Evolutionary conservation across 2,329 filamentous ascomycete species (phyloP).

Genomic region (Pyricularia pennisetigena): DNA sequence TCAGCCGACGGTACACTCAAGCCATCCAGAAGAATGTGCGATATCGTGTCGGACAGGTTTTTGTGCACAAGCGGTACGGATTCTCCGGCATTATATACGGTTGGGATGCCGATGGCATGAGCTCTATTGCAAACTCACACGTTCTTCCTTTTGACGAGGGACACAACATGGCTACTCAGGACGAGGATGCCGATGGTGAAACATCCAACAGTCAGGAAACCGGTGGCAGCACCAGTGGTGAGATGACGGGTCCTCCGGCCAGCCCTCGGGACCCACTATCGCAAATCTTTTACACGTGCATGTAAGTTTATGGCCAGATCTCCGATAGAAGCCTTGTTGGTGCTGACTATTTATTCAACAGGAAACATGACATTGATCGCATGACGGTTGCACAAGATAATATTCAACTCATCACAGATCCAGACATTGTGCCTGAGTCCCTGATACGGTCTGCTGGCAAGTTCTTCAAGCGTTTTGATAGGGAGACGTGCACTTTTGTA

Average conservation of each 20-base stretch:
- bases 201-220: background rate
- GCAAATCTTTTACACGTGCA: slow-evolving; percentile 75
- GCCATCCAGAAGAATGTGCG: slow-evolving; percentile 32
- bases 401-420: slow-evolving; percentile 50
- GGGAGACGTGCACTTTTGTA: slow-evolving; percentile 56
- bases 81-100: slow-evolving; percentile 79
- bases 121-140: slow-evolving; percentile 16
- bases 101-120: slow-evolving; percentile 51
- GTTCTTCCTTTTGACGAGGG: slow-evolving; percentile 5
- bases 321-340: background rate
- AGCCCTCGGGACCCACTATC: slow-evolving; percentile 21
- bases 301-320: slow-evolving; percentile 48
- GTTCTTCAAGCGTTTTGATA: slow-evolving; percentile 83
- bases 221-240: background rate
- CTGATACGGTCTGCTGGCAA: slow-evolving; percentile 66
- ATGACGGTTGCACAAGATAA: slow-evolving; percentile 74
- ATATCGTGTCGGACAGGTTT: slow-evolving; percentile 73
- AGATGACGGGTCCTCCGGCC: background rate
- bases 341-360: slow-evolving; percentile 19
- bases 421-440: slow-evolving; percentile 36
- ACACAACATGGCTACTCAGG: background rate
- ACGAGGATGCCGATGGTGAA: background rate
- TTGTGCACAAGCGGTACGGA: slow-evolving; percentile 69
- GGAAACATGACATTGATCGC: slow-evolving; percentile 50
- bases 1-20: slow-evolving; percentile 22